Conservation (phyloP, 257 asterid genomes). For the Scutellaria galericulata region DNA sequence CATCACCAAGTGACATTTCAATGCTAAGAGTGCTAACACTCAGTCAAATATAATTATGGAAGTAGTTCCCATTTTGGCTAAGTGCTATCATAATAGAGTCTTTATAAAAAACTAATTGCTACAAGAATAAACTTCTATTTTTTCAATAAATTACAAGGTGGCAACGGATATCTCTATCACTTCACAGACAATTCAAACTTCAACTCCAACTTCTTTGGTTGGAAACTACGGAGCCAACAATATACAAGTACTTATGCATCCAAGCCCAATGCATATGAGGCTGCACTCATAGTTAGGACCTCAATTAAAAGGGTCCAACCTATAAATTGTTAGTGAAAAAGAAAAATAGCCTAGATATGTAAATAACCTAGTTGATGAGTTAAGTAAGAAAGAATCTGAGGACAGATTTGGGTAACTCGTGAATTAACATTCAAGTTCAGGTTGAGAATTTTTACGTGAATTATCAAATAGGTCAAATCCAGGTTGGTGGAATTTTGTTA, state of each 20-base stretch:
- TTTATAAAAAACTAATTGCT: conserved; percentile 22
- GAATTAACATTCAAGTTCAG: not conserved
- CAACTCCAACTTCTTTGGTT: conserved; percentile 14
- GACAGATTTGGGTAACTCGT: not conserved
- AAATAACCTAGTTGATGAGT: conserved; percentile 1
- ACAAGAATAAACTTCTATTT: conserved; percentile 1
- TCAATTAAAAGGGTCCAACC: not conserved
- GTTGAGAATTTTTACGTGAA: not conserved
- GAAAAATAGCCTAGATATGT: conserved; percentile 3
- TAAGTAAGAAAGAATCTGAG: conserved; percentile 13
- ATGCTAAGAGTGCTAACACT: not conserved
- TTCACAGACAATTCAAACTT: conserved; percentile 16
- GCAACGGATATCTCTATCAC: conserved; percentile 2
- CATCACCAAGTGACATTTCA: conserved; percentile 17
- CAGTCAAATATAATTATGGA: conserved; percentile 24
- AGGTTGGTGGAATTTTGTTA: not conserved
- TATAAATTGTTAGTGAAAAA: not conserved
- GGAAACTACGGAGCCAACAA: conserved; percentile 17
- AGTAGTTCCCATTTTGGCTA: conserved; percentile 13
- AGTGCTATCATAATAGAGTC: conserved; percentile 16
- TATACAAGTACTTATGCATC: conserved; percentile 12
- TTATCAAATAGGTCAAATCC: not conserved
- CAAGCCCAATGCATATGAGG: not conserved
- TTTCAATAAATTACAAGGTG: conserved; percentile 15
- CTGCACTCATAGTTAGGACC: conserved; percentile 22